Base-by-base conservation (phyloP, 768 basidiomycete genomes). In the Collybia sordida region DNA sequence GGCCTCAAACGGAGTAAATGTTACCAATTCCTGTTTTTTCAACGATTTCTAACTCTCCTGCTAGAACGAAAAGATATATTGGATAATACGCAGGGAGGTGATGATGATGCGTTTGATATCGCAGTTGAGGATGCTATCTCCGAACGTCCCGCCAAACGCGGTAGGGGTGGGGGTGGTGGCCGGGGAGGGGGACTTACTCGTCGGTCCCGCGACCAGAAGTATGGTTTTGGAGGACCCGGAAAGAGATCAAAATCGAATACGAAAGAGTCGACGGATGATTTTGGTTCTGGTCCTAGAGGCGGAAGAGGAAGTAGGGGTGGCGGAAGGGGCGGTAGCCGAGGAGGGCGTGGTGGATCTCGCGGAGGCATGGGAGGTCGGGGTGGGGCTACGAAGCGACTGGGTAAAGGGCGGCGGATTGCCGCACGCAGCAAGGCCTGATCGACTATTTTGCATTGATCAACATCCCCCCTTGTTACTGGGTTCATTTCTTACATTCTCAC, bases 91-190 rank as follows among this genome's bases (percentile, higher is more conserved):
- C 73, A 77, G 40, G 75, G 66, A 15, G n/a, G 6, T 14, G 82
- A 75, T 14, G 84, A 80, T 51, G 85, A 83, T 47, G 86, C 82
- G 23, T 97, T 97, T 61, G 93, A 95, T 60, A 79, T 98, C 51
- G 88, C 89, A 0, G 83, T 97, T 28, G 93, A 98, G 64, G 90
- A 96, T 51, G 93, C 92, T 8, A 83, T 95, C 58, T 69, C 85
- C 23, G 85, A 88, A 58, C 81, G 81, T 12, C 87, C 88, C 9
- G 62, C 74, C 4, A 75, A 82, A 49, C 87, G 88, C 18, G 66
- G 67, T 25, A 79, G 79, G n/a, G 63, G 70, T 42, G 31, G 9
- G 14, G 69, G 64, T 18, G 68, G 47, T 37, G 39, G 86, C 48
- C 67, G 71, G 25, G 75, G 70, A 46, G 59, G 65, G 19, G 57